phyloP scores from a whole-genome alignment of 257 asterid species.

The Gynochthodes officinalis region DNA sequence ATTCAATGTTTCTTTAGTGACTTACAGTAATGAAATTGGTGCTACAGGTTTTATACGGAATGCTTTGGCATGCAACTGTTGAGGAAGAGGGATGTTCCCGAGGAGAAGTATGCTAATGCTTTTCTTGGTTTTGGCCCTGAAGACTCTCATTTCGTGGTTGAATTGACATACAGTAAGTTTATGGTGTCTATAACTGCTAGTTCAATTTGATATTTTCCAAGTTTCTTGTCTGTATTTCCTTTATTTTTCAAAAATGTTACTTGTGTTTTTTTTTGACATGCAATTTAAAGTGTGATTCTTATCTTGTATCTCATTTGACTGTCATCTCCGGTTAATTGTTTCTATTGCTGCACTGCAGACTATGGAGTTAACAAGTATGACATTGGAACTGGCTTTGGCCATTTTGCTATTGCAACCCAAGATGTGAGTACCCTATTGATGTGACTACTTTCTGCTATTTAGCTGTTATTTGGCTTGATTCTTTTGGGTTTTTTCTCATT shows the following conservation, averaged over 20 bases:
- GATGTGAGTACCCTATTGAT: constrained; percentile 54
- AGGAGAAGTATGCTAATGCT: constrained; percentile 91
- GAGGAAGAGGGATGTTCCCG: constrained; percentile 90
- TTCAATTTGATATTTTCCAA: not conserved
- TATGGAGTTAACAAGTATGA: constrained; percentile 90
- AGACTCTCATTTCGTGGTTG: constrained; percentile 83
- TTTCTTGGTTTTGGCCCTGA: constrained; percentile 99
- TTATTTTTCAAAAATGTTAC: not conserved
- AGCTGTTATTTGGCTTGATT: not conserved
- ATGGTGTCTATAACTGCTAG: too few relatives aligned
- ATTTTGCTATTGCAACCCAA: constrained; percentile 88
- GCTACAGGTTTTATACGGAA: constrained; percentile 82
- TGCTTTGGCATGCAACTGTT: constrained; percentile 87
- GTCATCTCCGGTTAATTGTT: not conserved
- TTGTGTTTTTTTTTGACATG: not conserved
- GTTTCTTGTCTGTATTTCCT: not conserved
- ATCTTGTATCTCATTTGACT: not conserved
- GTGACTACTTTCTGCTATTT: not conserved
- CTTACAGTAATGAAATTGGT: constrained; percentile 7
- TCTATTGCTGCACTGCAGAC: constrained; percentile 42
- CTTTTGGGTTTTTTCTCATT: constrained; percentile 4
- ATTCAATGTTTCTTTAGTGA: not conserved
- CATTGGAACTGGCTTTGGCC: constrained; percentile 93
- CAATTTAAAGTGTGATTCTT: not conserved
- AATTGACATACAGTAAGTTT: constrained; percentile 85